Base-by-base conservation (phyloP, 306 rosid species). In the Amphicarpaea edgeworthii region DNA sequence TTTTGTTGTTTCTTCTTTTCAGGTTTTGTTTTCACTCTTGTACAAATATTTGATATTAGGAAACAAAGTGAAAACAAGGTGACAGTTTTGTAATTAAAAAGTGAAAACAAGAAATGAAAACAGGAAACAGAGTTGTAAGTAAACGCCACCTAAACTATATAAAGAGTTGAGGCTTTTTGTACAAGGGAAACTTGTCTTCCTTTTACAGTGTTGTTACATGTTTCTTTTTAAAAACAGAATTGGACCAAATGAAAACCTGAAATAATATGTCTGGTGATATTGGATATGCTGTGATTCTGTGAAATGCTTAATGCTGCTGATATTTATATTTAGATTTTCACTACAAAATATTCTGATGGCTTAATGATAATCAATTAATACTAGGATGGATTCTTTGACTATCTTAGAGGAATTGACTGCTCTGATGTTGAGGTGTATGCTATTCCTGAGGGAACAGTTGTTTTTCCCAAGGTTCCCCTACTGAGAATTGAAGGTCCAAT, bases 401-500 rank as follows among this genome's bases (percentile, higher is more conserved):
- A 92, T 82, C 99, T 96, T 45, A 86, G 94, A 87, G 97, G 88
- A 77, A 68, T 96, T 17, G 87, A 96, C 82, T 96, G 99, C 77
- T 87, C 93, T 19, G 94, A 88, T 79, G 99, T 96, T 64, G 96
- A 96, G 88, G 97, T 96, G 60, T 88, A 87, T 83, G 90, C 97
- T 71, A 73, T 87, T 66, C 73, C 93, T 3, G 99, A 96, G 87
- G 99, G 99, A 57, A 59, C 98, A 0, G 98, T 84, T 63, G 99
- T 92, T 86, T 96, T 96, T 78, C 99, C 99, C 2, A 96, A 96
- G 86, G 88, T 93, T 32, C 99, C 99, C 55, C 74, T 96, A 65
- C 30, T 96, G 73, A 89, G 99, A 90, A 79, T 96, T 54, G 99
- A 93, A 88, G 99, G 99, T 61, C 96, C 99, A 8, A 54, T 96